Base-by-base conservation (phyloP, 371 early-diverging fungal genomes). In the Nematocida ironsii region DNA sequence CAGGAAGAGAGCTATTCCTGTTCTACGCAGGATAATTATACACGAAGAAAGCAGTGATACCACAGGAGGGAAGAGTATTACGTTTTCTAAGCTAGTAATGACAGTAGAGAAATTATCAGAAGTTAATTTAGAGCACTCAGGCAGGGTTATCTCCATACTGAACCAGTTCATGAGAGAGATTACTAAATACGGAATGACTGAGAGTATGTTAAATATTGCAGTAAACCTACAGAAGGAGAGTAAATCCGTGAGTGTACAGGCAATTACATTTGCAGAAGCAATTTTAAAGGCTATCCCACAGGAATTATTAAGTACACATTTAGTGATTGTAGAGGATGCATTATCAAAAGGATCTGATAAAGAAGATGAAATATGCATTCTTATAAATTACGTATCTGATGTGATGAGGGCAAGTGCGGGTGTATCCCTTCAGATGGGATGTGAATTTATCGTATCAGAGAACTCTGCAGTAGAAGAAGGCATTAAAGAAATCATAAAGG, bases 1-100 rank as follows among this genome's bases (percentile, higher is more conserved):
- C 6, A 48, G 76, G 25, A 75, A 75, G 39, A 52, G 57, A 55
- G 76, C 76, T 13, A 20, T 75, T 66, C 69, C 76, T 44, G 76
- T 64, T 1, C 52, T 75, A 33, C 16, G 76, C 18, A 54, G 76
- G 33, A 40, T 75, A 42, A 68, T 75, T 6, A 54, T 69, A 69
- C 50, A 67, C 50, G 76, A 75, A 50, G 40, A 75, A 13, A 50
- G 52, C 52, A 33, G 33, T 33, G 33, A 2, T 33, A 54, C 20
- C 7, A 27, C 27, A 20, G 16, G 7, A 7, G 69, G 56, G 13
- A 23, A 62, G 6, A 75, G 76, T 48, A 66, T 54, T 25, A 75
- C 76, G 5, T 75, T 75, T n/a, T 6, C 50, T 11, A 64, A 52
- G 44, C 39, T 75, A n/a, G 52, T 75, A 1, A n/a, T 6, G n/a